Conservation (phyloP, 176 grass and related monocot genomes). For the Oryza officinalis region DNA sequence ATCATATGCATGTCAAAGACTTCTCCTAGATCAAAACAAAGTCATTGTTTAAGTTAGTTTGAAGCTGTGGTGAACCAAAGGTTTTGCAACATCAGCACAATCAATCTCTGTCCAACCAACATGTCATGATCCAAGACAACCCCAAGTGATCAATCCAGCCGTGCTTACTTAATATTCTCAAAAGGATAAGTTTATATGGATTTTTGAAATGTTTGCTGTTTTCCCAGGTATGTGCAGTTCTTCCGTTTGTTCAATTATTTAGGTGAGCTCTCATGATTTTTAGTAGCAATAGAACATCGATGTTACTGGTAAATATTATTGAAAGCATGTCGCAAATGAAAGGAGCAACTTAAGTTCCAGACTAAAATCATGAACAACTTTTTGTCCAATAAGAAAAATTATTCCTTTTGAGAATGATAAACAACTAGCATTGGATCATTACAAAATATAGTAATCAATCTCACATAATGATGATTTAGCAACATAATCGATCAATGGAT, state of each 20-base stretch:
- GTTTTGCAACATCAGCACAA: slow-evolving; percentile 13
- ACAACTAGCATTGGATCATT: slow-evolving; percentile 17
- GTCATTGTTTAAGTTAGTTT: slow-evolving; percentile 29
- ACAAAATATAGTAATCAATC: background rate
- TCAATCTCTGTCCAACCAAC: background rate
- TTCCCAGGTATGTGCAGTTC: background rate
- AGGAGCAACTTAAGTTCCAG: slow-evolving; percentile 2
- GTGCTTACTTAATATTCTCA: background rate
- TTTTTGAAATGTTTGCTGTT: slow-evolving; percentile 15
- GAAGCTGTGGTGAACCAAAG: background rate
- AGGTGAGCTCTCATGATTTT: background rate
- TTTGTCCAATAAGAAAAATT: slow-evolving; percentile 15
- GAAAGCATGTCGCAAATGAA: slow-evolving; percentile 6
- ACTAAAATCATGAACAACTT: background rate
- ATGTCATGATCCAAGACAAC: background rate
- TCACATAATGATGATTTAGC: background rate
- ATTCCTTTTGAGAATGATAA: background rate
- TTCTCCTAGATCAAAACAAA: slow-evolving; percentile 14
- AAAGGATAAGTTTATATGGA: background rate
- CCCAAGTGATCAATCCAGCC: background rate
- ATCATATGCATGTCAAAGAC: background rate
- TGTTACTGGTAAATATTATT: background rate
- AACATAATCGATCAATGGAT: slow-evolving; percentile 7
- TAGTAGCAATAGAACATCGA: slow-evolving; percentile 21
- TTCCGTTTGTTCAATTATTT: background rate